phyloP scores from a whole-genome alignment of 176 grass and related monocot genomes.

The Oryza glaberrima region DNA sequence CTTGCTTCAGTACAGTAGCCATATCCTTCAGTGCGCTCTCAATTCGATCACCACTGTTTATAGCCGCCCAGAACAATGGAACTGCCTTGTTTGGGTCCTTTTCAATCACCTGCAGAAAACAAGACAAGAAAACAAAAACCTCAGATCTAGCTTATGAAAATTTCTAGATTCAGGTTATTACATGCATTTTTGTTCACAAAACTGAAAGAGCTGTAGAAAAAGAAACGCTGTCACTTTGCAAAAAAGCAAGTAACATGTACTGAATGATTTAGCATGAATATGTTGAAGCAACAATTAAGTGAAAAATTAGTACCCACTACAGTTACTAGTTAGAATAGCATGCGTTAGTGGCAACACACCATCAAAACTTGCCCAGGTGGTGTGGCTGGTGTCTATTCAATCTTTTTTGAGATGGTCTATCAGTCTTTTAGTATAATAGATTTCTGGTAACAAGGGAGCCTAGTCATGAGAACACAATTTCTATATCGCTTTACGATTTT shows the following conservation, averaged over 20 bases:
- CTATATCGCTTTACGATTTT: background rate
- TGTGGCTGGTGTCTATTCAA: background rate
- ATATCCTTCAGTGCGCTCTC: conserved; percentile 83
- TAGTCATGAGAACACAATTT: background rate
- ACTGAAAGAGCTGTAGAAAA: conserved; percentile 27
- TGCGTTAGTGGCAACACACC: background rate
- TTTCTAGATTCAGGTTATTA: conserved; percentile 9
- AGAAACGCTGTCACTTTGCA: background rate
- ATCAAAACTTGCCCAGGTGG: conserved; percentile 1
- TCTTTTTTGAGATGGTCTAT: background rate
- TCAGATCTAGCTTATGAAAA: conserved; percentile 12
- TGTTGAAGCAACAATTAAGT: background rate
- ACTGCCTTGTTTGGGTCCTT: conserved; percentile 77
- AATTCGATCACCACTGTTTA: conserved; percentile 75
- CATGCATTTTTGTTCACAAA: conserved; percentile 15
- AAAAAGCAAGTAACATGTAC: conserved; percentile 9
- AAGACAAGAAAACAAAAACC: conserved; percentile 18
- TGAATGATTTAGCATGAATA: conserved; percentile 10
- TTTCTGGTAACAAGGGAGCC: conserved; percentile 3
- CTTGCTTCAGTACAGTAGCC: conserved; percentile 69
- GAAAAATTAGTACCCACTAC: conserved; percentile 13
- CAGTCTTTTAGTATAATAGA: background rate
- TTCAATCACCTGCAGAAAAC: conserved; percentile 58
- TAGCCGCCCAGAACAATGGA: conserved; percentile 76
- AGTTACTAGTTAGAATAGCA: background rate